Evolutionary conservation across 768 basidiomycete genomes (phyloP), one percentile per base, ranked within the genome.

Genomic region (Astraeus odoratus): DNA sequence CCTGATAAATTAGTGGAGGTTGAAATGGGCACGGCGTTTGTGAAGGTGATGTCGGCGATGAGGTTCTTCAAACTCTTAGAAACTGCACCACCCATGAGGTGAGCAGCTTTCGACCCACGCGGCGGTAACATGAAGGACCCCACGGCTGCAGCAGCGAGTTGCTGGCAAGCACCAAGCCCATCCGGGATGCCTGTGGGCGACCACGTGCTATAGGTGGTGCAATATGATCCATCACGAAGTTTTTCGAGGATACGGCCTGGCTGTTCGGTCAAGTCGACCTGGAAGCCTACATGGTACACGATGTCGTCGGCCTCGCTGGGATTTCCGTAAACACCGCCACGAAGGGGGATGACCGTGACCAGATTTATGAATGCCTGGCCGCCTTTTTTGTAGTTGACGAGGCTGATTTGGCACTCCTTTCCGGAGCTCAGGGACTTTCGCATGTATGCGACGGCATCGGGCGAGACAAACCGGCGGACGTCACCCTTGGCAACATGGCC

Each of bases 221-320:
- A 66, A 64, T 91, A 91, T 26, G 75, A 79, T 15, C 93, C 93
- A 53, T 88, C 81, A 16, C 75, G 67, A 43, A 93, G 73, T 60
- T 83, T 88, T 52, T 85, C 76, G 43, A 93, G 67, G 48, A 96
- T 93, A 2, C 78, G 78, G 52, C 80, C 80, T 2, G 91, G 92
- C 66, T 94, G 91, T 56, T 85, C 80, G 15, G 81, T 81, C 39
- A 99, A 71, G 64, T 97, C 91, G 44, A 96, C 86, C 66, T 99
- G 93, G 72, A 99, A 98, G 1, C 96, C 96, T 41, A 99, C 83
- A 56, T 89, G 85, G 60, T 86, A 95, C 8, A 79, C 81, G 31
- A 88, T 74, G 36, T 94, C 84, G 43, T 80, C 78, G 29, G 73
- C 73, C 51, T 81, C 83, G 34, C 78, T 73, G 51, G 51, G 66